Evolutionary conservation across 2,329 filamentous ascomycete species (phyloP).

Genomic region (Sclerotinia glacialis): DNA sequence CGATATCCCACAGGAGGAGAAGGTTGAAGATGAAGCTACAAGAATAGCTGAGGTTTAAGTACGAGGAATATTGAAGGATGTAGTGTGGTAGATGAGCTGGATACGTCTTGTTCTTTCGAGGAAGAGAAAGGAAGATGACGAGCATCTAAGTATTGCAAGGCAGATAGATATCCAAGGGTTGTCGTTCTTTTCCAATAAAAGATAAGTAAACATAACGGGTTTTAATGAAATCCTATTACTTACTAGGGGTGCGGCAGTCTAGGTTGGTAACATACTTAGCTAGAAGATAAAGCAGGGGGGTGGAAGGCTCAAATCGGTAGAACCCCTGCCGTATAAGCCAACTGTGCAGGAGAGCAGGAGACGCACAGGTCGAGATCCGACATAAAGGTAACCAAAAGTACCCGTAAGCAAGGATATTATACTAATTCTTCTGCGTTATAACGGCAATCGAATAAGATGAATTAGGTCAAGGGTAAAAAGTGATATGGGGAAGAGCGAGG

Average conservation of each 20-base stretch:
- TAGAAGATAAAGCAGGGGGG: slow-evolving; percentile 4
- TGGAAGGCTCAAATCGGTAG: slow-evolving; percentile 14
- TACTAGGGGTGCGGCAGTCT: slow-evolving; percentile 19
- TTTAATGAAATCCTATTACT: slow-evolving; percentile 15
- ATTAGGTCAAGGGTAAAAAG: slow-evolving; percentile 7
- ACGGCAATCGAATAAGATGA: neutral
- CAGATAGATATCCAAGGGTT: slow-evolving; percentile 21
- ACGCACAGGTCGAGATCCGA: slow-evolving; percentile 20
- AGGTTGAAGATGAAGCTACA: slow-evolving; percentile 6
- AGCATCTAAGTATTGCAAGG: slow-evolving; percentile 21
- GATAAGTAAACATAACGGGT: slow-evolving; percentile 19
- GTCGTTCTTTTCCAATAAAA: slow-evolving; percentile 19
- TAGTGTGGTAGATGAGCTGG: slow-evolving; percentile 9
- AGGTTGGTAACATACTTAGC: slow-evolving; percentile 10
- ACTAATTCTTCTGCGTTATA: slow-evolving; percentile 2
- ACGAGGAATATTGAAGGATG: slow-evolving; percentile 19
- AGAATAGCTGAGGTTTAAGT: slow-evolving; percentile 11
- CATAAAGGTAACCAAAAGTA: slow-evolving; percentile 12
- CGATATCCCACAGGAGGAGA: slow-evolving; percentile 8
- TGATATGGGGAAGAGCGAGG: slow-evolving; percentile 14
- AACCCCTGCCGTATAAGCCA: slow-evolving; percentile 19
- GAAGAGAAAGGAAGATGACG: slow-evolving; percentile 14
- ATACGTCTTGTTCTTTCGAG: slow-evolving; percentile 13
- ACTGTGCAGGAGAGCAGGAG: slow-evolving; percentile 23
- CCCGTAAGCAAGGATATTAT: slow-evolving; percentile 1